Conservation (phyloP, 306 rosid genomes). For the Hylodesmum podocarpum region DNA sequence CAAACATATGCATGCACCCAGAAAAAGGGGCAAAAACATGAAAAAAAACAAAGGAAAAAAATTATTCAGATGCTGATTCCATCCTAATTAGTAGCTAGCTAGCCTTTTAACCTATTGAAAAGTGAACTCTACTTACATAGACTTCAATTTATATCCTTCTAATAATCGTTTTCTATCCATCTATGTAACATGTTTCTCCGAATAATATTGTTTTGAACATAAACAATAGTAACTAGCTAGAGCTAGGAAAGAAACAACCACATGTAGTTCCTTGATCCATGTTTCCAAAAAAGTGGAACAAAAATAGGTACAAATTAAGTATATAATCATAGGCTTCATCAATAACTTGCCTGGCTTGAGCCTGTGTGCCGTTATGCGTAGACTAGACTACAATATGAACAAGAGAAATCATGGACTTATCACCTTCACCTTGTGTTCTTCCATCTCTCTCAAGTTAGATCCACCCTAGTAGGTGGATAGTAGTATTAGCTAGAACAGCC, state of each 20-base stretch:
- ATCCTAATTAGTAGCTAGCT: not conserved
- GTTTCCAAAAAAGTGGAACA: not conserved
- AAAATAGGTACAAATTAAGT: not conserved
- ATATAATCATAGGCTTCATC: slow-evolving; percentile 18
- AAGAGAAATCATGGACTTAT: slow-evolving; percentile 23
- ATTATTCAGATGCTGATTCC: not conserved
- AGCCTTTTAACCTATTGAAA: slow-evolving; percentile 24
- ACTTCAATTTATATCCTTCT: slow-evolving; percentile 7
- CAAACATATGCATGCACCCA: slow-evolving; percentile 22
- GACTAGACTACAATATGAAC: slow-evolving; percentile 1
- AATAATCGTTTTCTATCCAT: not conserved
- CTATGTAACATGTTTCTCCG: slow-evolving; percentile 15
- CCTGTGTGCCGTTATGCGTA: slow-evolving; percentile 52
- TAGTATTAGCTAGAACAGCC: not conserved
- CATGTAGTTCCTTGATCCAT: not conserved
- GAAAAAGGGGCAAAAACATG: slow-evolving; percentile 22
- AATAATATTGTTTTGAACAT: not conserved
- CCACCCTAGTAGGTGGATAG: slow-evolving; percentile 31
- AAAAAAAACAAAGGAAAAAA: not conserved
- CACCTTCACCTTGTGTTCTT: slow-evolving; percentile 25
- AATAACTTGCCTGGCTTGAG: slow-evolving; percentile 60
- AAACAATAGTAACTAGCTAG: not conserved
- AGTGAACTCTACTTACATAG: slow-evolving; percentile 13
- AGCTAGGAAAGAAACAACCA: not conserved
- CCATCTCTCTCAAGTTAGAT: slow-evolving; percentile 32